phyloP scores from a whole-genome alignment of 1,139 yeast genomes.

The Geotrichum klebahnii region DNA sequence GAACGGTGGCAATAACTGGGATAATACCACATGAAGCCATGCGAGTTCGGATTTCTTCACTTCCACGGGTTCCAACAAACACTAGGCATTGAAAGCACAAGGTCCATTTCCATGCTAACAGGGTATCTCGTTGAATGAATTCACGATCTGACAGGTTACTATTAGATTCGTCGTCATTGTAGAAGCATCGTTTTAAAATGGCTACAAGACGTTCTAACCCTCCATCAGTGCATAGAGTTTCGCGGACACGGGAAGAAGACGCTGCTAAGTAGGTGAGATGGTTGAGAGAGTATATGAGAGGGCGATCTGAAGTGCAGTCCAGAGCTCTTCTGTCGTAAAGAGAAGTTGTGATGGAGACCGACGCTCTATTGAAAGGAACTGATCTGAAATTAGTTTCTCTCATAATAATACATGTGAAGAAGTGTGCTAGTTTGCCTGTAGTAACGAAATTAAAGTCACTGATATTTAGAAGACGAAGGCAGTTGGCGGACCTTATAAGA shows the following conservation, averaged over 20 bases:
- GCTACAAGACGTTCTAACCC: constrained; percentile 85
- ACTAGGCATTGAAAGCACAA: constrained; percentile 89
- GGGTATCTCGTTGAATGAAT: constrained; percentile 38
- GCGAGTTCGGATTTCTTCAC: constrained; percentile 76
- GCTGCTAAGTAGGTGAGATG: constrained; percentile 84
- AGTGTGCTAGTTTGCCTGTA: no score
- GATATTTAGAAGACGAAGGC: no score
- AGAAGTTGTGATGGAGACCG: constrained; percentile 82
- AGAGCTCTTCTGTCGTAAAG: constrained; percentile 88
- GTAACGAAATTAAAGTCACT: no score
- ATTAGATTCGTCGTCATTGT: constrained; percentile 15
- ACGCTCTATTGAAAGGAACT: constrained; percentile 75
- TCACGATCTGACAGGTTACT: constrained; percentile 6
- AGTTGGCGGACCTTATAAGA: no score
- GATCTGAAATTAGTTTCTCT: constrained; percentile 87
- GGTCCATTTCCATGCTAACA: constrained; percentile 95
- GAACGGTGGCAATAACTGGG: constrained; percentile 84
- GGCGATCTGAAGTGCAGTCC: constrained; percentile 85
- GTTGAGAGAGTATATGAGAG: constrained; percentile 85
- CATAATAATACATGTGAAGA: no score
- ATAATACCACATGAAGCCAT: constrained; percentile 89
- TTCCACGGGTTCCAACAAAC: constrained; percentile 86
- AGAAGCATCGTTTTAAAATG: constrained; percentile 74
- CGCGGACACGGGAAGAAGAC: constrained; percentile 83
- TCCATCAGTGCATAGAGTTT: constrained; percentile 83